Evolutionary conservation across 1,284 basidiomycete genomes (phyloP).

Genomic region (Boletus mariae): DNA sequence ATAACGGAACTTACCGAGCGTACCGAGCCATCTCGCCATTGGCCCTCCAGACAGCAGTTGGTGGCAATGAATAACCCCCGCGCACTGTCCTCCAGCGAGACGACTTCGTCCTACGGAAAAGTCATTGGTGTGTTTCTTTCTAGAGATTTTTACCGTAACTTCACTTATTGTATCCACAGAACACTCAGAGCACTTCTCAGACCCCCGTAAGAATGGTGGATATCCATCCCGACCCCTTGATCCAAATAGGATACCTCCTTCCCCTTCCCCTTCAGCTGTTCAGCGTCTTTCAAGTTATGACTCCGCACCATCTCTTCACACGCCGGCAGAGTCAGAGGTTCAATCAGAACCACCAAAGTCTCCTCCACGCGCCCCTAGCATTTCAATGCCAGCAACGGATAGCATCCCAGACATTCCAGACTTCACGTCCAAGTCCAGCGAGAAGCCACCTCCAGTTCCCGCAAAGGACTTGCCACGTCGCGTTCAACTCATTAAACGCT

Average conservation of each 20-base stretch:
- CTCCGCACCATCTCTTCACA: conserved; percentile 49
- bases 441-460: conserved; percentile 26
- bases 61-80: conserved; percentile 38
- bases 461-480: conserved; percentile 22
- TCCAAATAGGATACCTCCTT: conserved; percentile 61
- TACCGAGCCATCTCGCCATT: conserved; percentile 51
- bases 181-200: conserved; percentile 18
- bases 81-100: conserved; percentile 39
- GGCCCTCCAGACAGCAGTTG: conserved; percentile 39
- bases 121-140: conserved; percentile 46
- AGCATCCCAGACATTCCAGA: conserved; percentile 58
- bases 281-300: conserved; percentile 60
- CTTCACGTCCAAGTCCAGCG: conserved; percentile 44
- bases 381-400: conserved; percentile 44
- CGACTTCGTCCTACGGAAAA: conserved; percentile 60
- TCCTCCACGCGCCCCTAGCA: conserved; percentile 38
- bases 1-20: conserved; percentile 65
- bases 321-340: conserved; percentile 41
- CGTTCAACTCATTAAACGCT: conserved; percentile 38
- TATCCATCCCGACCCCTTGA: conserved; percentile 35
- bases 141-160: background rate
- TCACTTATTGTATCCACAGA: conserved; percentile 16
- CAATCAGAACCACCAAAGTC: conserved; percentile 23
- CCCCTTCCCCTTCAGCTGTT: conserved; percentile 68
- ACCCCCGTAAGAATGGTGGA: conserved; percentile 1